Percentiles rank a stretch among this genome's conserved stretches.
phyloP scores from a whole-genome alignment of 805 yeast genomes.

The Grigorovia jiainica region DNA sequence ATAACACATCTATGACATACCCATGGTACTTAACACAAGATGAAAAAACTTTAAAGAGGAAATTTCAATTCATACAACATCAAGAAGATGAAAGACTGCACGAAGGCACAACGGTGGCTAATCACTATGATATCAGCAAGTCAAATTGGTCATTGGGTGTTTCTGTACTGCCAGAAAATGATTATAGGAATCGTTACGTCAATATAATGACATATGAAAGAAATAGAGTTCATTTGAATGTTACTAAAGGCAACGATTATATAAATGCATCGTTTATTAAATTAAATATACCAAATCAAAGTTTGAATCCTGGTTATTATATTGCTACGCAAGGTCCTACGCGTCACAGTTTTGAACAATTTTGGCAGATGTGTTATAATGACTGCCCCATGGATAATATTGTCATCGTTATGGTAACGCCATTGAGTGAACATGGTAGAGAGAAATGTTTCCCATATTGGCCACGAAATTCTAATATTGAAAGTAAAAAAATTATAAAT shows the following conservation, averaged over 20 bases:
- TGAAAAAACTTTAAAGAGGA: slow-evolving; percentile 16
- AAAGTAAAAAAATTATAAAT: slow-evolving; percentile 6
- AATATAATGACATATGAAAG: slow-evolving; percentile 60
- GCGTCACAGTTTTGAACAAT: slow-evolving; percentile 62
- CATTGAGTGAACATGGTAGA: slow-evolving; percentile 56
- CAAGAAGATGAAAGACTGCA: slow-evolving; percentile 32
- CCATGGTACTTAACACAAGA: slow-evolving; percentile 25
- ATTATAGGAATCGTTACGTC: slow-evolving; percentile 45
- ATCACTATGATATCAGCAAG: slow-evolving; percentile 10
- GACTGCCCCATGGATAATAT: slow-evolving; percentile 46
- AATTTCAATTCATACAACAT: slow-evolving; percentile 28
- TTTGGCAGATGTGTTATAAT: slow-evolving; percentile 78
- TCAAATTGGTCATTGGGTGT: slow-evolving; percentile 27
- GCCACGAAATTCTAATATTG: slow-evolving; percentile 31
- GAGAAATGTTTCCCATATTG: slow-evolving; percentile 80
- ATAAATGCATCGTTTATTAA: slow-evolving; percentile 75
- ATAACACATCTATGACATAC: not conserved
- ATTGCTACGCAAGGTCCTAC: slow-evolving; percentile 79
- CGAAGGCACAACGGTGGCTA: slow-evolving; percentile 23
- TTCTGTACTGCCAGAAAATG: slow-evolving; percentile 18
- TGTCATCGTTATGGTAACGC: slow-evolving; percentile 65
- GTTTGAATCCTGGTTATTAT: slow-evolving; percentile 30
- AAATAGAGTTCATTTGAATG: slow-evolving; percentile 39
- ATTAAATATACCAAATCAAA: slow-evolving; percentile 17
- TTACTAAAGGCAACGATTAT: slow-evolving; percentile 41